phyloP scores from a whole-genome alignment of 257 asterid genomes.

The Parsonsia alboflavescens region DNA sequence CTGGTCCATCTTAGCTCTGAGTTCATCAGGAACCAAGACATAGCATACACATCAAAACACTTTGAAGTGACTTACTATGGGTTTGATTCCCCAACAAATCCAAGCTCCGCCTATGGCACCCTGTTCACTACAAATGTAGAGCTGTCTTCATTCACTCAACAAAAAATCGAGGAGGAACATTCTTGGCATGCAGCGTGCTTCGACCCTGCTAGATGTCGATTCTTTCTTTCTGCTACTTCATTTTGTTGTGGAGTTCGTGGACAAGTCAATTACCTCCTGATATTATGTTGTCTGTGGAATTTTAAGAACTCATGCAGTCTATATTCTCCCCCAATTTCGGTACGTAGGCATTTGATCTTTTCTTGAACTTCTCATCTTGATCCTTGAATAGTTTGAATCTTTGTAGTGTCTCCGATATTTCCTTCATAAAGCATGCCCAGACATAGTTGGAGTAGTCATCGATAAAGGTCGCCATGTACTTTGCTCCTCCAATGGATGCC shows the following conservation, averaged over 20 bases:
- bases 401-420: too few species aligned
- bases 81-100: too few species aligned
- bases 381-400: too few species aligned
- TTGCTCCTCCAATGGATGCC: not conserved
- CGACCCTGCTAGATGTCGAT: not conserved
- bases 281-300: not conserved
- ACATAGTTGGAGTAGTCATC: too few species aligned
- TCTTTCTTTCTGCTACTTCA: conserved; percentile 1
- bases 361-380: too few species aligned
- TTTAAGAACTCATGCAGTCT: not conserved
- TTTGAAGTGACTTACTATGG: too few species aligned
- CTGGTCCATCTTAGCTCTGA: too few species aligned
- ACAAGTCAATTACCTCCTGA: not conserved
- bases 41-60: too few species aligned
- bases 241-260: conserved; percentile 6
- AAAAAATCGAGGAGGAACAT: not conserved
- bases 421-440: too few species aligned
- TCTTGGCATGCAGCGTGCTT: not conserved
- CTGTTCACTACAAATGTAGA: too few species aligned
- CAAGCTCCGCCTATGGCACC: too few species aligned
- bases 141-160: conserved; percentile 7
- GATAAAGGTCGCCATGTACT: not conserved
- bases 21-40: too few species aligned
- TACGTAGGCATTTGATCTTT: not conserved
- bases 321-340: not conserved